These are phyloP conservation scores for Chrysanthemum lavandulifolium DNA, from an alignment of 129 eudicot genomes.

Conservation along the genomic window DNA sequence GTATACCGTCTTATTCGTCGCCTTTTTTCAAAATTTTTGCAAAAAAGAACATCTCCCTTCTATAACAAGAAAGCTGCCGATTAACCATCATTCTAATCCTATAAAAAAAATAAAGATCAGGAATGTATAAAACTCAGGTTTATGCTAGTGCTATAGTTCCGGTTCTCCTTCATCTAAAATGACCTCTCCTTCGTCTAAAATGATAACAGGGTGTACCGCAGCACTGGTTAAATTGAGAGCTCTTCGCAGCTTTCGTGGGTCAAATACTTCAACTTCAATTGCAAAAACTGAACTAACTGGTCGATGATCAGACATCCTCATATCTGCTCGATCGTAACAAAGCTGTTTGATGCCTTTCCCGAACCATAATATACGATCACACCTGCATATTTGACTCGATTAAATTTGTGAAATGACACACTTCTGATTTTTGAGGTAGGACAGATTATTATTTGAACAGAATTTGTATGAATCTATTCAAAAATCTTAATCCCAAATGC, in stretches of 20 bases:
- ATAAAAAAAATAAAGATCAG: constrained; percentile 29
- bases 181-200: constrained; percentile 29
- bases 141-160: constrained; percentile 28
- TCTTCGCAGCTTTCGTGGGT: constrained; percentile 72
- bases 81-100: constrained; percentile 20
- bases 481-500: neutral
- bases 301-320: constrained; percentile 90
- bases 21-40: neutral
- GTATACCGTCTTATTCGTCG: constrained; percentile 8
- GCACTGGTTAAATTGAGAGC: constrained; percentile 81
- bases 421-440: neutral
- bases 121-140: constrained; percentile 11
- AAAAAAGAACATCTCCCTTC: constrained; percentile 15
- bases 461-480: neutral
- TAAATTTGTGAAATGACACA: neutral
- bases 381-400: constrained; percentile 50
- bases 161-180: constrained; percentile 44
- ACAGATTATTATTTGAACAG: neutral
- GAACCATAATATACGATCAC: constrained; percentile 91
- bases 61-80: constrained; percentile 23
- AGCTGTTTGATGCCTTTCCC: constrained; percentile 91
- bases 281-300: constrained; percentile 86
- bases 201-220: constrained; percentile 67
- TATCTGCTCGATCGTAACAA: constrained; percentile 67
- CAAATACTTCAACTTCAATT: constrained; percentile 76